Conservation (phyloP, 176 grass and related monocot species). For the Zoysia japonica region DNA sequence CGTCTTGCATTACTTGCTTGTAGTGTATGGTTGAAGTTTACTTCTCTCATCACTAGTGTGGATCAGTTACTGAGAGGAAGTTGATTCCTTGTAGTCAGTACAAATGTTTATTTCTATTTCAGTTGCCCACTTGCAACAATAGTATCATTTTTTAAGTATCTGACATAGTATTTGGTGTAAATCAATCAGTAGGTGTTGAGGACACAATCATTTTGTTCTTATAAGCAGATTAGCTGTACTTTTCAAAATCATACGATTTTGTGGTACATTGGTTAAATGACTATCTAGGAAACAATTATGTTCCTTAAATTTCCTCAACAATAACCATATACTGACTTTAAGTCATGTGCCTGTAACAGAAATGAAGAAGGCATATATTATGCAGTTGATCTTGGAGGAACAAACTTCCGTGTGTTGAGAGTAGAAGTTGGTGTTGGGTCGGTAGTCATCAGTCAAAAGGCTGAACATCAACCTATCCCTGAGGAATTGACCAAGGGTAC, state of each 20-base stretch:
- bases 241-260: background rate
- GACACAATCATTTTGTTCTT: background rate
- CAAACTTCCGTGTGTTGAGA: conserved; percentile 68
- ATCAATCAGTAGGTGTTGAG: background rate
- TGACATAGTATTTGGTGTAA: background rate
- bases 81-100: background rate
- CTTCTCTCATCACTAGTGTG: background rate
- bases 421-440: conserved; percentile 66
- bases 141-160: background rate
- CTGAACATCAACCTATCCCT: conserved; percentile 70
- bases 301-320: background rate
- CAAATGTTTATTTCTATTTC: background rate
- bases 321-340: background rate
- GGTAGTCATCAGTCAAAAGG: conserved; percentile 52
- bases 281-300: background rate
- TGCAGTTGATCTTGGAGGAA: conserved; percentile 87
- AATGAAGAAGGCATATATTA: conserved; percentile 83
- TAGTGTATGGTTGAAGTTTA: conserved; percentile 2
- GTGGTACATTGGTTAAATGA: background rate
- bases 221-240: background rate
- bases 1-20: conserved; percentile 3
- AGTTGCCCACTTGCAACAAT: background rate
- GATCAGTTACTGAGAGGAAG: background rate
- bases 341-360: conserved; percentile 36
- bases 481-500: conserved; percentile 70